A percentile compares a stretch with the other conserved stretches of the same genome.
Evolutionary conservation across 2,329 filamentous ascomycete species (phyloP).

Genomic region (Cytospora schulzeri): DNA sequence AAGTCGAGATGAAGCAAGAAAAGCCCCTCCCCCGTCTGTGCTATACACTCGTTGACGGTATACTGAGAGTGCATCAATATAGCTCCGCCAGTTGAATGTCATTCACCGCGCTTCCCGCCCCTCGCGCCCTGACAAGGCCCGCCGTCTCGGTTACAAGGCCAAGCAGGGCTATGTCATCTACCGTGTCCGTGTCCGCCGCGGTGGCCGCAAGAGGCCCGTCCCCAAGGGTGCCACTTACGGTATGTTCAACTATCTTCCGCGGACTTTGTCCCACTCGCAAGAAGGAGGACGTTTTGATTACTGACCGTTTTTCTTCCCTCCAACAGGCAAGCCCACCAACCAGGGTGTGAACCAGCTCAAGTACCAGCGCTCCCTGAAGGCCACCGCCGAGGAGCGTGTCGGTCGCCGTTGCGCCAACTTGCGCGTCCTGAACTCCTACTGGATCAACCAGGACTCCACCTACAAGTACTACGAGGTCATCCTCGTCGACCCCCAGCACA

Average conservation of each 20-base stretch:
- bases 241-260: constrained; percentile 45
- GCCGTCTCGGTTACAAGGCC: constrained; percentile 99
- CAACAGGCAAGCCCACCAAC: constrained; percentile 98
- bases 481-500: constrained; percentile 99
- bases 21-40: constrained; percentile 57
- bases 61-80: constrained; percentile 99
- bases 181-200: constrained; percentile 96
- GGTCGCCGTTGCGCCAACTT: constrained; percentile 98
- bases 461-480: constrained; percentile 99
- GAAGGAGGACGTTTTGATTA: background rate
- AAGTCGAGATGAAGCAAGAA: constrained; percentile 33
- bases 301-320: constrained; percentile 22
- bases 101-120: constrained; percentile 98
- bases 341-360: constrained; percentile 99
- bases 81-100: constrained; percentile 99
- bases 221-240: constrained; percentile 99
- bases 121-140: constrained; percentile 99
- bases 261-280: background rate
- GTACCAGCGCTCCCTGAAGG: constrained; percentile 98
- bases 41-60: constrained; percentile 99
- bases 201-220: constrained; percentile 96
- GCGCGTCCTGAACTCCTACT: constrained; percentile 99
- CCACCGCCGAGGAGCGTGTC: constrained; percentile 99
- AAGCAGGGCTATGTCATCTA: constrained; percentile 99
- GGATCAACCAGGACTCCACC: constrained; percentile 99